A percentile compares a stretch with the other conserved stretches of the same genome.
These are phyloP conservation scores for Cicer yamashitae DNA, from an alignment of 306 rosid genomes.

Conservation along the genomic window DNA sequence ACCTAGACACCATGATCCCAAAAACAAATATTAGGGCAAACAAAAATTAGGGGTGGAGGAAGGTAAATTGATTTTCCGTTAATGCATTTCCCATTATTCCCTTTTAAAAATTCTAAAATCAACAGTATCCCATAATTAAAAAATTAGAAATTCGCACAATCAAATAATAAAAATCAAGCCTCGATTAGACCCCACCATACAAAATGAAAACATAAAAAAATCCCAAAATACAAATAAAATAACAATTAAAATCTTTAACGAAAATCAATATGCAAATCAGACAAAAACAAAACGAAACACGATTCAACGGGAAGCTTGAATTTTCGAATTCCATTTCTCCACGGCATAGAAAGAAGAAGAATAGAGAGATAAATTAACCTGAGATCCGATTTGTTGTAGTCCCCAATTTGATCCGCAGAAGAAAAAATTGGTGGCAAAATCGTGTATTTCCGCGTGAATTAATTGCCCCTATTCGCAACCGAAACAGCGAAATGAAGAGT, in stretches of 20 bases:
- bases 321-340: neutral
- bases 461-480: slow-evolving; percentile 24
- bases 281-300: neutral
- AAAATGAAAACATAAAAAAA: neutral
- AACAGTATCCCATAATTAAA: slow-evolving; percentile 4
- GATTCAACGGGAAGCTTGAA: neutral
- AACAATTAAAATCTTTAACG: neutral
- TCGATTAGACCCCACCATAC: slow-evolving; percentile 23
- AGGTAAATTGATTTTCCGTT: neutral
- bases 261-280: slow-evolving; percentile 7
- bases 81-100: slow-evolving; percentile 26
- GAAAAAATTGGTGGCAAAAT: slow-evolving; percentile 30
- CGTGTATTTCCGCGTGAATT: slow-evolving; percentile 17
- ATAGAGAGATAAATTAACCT: slow-evolving; percentile 34
- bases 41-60: neutral
- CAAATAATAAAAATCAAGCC: slow-evolving; percentile 33
- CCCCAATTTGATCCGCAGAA: slow-evolving; percentile 30
- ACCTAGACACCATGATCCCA: slow-evolving; percentile 43
- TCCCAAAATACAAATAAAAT: neutral
- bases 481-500: neutral
- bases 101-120: slow-evolving; percentile 20
- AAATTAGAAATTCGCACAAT: neutral
- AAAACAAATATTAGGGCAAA: slow-evolving; percentile 4
- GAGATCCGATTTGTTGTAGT: slow-evolving; percentile 40
- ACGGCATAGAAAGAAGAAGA: neutral